Base-by-base conservation (phyloP, 2,329 filamentous ascomycete species). In the Botrytis porri region DNA sequence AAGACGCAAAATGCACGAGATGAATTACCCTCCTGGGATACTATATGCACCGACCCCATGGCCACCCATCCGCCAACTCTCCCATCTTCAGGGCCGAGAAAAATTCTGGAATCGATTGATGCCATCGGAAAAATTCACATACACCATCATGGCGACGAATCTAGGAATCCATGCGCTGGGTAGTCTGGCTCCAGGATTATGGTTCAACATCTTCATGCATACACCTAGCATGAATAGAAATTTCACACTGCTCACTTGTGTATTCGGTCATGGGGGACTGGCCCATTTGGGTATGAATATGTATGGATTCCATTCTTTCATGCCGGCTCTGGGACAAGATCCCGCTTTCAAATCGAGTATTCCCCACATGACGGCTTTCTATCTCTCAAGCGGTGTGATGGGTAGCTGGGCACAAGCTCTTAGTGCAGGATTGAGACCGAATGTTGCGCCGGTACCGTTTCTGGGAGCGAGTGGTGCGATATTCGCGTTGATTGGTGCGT, bases 311-410 rank as follows among this genome's bases (percentile, higher is more conserved):
- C 39, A 62, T 32, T 70, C 67, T 2, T 70, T 70, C n/a, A 70
- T 70, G 67, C 67, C 67, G 9, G 32, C 57, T 3, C 25, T 70
- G 35, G 67, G 67, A 14, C 54, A 43, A n/a, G 51, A 60, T 14
- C 39, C 39, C 1, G 22, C 22, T 8, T 70, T 70, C 18, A 35
- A 62, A 29, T 70, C 54, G 20, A 70, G 67, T 37, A 62, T 62
- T 45, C 37, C 67, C 9, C 67, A 70, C 35, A 70, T 70, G 39
- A 8, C 67, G 57, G 67, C 67, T 14, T 70, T 70, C n/a, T 70
- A 60, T 62, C 32, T 70, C 25, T 70, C 67, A 16, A 45, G 54
- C 3, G 67, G 67, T n/a, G 39, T 70, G 29, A 37, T 70, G 22
- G 43, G 54, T 12, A 70, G 67, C 29, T 70, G 54, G 67, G 67